Conservation (phyloP, 352 stramenopile genomes). For the Phytopythium kandeliae region DNA sequence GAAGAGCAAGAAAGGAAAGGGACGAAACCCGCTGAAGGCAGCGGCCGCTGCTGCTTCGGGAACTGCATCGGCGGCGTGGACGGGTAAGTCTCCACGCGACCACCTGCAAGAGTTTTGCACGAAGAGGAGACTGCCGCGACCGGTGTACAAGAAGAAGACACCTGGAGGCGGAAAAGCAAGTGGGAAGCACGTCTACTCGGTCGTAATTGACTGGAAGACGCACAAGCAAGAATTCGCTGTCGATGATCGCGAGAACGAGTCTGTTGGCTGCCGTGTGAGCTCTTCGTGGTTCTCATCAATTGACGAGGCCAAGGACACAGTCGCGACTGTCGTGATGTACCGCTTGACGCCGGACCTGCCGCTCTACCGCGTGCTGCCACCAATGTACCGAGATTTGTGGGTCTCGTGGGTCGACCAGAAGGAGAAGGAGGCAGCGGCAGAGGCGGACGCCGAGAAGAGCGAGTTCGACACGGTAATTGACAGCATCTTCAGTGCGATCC, state of each 20-base stretch:
- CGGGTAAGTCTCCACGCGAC: conserved; percentile 81
- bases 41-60: conserved; percentile 13
- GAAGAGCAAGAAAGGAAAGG: conserved; percentile 30
- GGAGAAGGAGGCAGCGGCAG: conserved; percentile 26
- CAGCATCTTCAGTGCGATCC: conserved; percentile 40
- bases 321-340: conserved; percentile 88
- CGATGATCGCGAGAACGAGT: conserved; percentile 18
- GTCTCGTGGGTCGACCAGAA: conserved; percentile 47
- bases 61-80: conserved; percentile 31
- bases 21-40: conserved; percentile 24
- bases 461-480: conserved; percentile 52
- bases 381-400: conserved; percentile 88
- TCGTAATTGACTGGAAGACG: conserved; percentile 43
- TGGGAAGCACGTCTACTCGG: conserved; percentile 40
- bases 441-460: conserved; percentile 27
- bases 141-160: conserved; percentile 66
- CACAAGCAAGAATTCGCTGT: conserved; percentile 37
- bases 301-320: conserved; percentile 63
- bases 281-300: conserved; percentile 48
- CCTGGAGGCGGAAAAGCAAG: conserved; percentile 13
- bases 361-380: conserved; percentile 87
- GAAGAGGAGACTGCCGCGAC: conserved; percentile 77
- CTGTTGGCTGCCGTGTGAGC: conserved; percentile 7
- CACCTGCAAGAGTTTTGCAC: conserved; percentile 86
- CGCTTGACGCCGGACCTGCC: conserved; percentile 74